phyloP scores from a whole-genome alignment of 2,329 filamentous ascomycete genomes.

The Fusarium mangiferae region DNA sequence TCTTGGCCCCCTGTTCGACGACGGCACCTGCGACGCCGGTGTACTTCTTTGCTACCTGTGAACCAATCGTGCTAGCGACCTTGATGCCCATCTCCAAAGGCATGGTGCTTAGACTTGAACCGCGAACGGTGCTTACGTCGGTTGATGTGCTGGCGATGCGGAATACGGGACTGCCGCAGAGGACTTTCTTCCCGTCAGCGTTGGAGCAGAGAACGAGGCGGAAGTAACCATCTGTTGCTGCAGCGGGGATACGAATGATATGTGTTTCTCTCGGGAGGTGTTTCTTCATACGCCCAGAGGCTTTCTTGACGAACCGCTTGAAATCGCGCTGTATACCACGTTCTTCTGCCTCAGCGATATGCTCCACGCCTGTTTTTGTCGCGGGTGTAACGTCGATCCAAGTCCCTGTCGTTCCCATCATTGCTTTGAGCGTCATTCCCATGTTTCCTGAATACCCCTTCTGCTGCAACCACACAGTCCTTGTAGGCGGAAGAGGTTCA shows the following conservation, averaged over 20 bases:
- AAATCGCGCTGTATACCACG: conserved; percentile 76
- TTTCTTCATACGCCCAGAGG: conserved; percentile 54
- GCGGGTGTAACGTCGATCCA: conserved; percentile 77
- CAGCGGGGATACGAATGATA: conserved; percentile 71
- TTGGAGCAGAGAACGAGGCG: conserved; percentile 71
- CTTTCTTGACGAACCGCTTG: conserved; percentile 69
- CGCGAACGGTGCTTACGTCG: conserved; percentile 69
- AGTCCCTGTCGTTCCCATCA: conserved; percentile 66
- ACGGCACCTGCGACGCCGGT: conserved; percentile 51
- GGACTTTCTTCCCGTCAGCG: conserved; percentile 58
- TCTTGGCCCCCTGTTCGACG: conserved; percentile 55
- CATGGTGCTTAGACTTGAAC: conserved; percentile 71
- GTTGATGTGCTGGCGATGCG: conserved; percentile 73
- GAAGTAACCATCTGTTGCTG: conserved; percentile 74
- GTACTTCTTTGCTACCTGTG: conserved; percentile 57
- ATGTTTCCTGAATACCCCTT: conserved; percentile 75
- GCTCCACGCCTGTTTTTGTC: conserved; percentile 55
- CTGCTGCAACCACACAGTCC: conserved; percentile 74
- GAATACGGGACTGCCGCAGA: conserved; percentile 75
- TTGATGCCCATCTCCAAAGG: conserved; percentile 73
- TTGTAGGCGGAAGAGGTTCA: conserved; percentile 62
- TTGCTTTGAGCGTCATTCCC: conserved; percentile 73
- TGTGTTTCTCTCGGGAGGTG: conserved; percentile 71
- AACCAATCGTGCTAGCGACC: conserved; percentile 62
- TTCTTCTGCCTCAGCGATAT: conserved; percentile 67